phyloP scores from a whole-genome alignment of 345 rosid genomes.

The Eucalyptus tenuipes region DNA sequence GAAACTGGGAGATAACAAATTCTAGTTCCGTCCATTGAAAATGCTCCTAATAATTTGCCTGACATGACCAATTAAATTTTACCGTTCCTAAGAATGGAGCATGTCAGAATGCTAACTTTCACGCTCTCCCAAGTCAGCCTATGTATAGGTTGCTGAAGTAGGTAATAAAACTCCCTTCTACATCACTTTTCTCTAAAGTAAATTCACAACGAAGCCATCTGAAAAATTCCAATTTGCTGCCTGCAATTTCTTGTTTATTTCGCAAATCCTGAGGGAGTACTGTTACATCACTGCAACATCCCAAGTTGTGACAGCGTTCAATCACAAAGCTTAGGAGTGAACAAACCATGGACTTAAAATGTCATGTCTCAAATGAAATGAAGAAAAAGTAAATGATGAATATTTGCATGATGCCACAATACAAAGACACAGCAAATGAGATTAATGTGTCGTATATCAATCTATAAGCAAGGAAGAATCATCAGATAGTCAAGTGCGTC shows the following conservation, averaged over 20 bases:
- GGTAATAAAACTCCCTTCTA: background rate
- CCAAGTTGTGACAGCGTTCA: background rate
- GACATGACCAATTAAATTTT: background rate
- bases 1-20: background rate
- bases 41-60: accelerated
- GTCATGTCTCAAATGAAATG: too few relatives aligned
- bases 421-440: accelerated
- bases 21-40: background rate
- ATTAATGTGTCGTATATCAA: accelerated
- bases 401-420: too few relatives aligned
- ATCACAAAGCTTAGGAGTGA: background rate
- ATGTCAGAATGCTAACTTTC: background rate
- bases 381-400: too few relatives aligned
- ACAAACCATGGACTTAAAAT: background rate
- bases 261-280: background rate
- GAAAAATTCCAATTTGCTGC: background rate
- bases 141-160: background rate
- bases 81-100: background rate
- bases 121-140: background rate
- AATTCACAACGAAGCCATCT: background rate
- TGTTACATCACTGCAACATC: background rate
- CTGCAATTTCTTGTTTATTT: background rate
- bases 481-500: too few relatives aligned
- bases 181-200: background rate
- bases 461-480: too few relatives aligned